Evolutionary conservation across 371 early-diverging fungal species (phyloP), one percentile per base, ranked within the genome.

Genomic region (Batkoa obscura): DNA sequence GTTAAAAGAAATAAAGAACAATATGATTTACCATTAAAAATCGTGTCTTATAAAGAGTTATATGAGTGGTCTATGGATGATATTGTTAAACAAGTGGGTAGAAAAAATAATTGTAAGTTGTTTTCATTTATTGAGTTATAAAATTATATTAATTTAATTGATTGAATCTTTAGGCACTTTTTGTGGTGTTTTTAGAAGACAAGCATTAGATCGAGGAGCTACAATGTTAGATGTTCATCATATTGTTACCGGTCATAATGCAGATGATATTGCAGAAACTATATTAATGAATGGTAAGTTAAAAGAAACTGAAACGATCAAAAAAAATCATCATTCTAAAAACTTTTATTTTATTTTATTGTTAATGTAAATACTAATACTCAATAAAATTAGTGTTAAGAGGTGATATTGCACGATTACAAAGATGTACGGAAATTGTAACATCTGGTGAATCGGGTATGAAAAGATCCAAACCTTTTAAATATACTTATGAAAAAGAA

Each of bases 201-300:
- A 98, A 66, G 99, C 99, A 31, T 70, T 99, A 55, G 99, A 99
- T 62, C 78, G 97, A 50, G 99, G 99, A 5, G 93, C 98, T 6
- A 78, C 80, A 51, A 74, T 88, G 78, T 73, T 97, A 41, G 79
- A 81, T 15, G 93, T 89, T 0, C 82, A 94, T 63, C 95, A 91
- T 65, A 94, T 99, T 62, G 94, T 97, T 3, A 99, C 99, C 0
- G 99, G 99, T 3, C 99, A 99, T 63, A 99, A 99, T 76, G 99
- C 99, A 1, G 99, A 99, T 70, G 99, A 99, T 74, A 89, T 99
- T 59, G 99, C 99, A 15, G 99, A 99, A 69, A 99, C 99, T 1
- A 88, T 99, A 2, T 69, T 99, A 57, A 93, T 99, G 94, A 99
- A 99, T 75, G 80, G 90, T 90, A 74, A 59, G 80, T 65, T 43